These are phyloP conservation scores for Puccinia triticina DNA, from an alignment of 1,284 basidiomycete species.

Conservation along the genomic window DNA sequence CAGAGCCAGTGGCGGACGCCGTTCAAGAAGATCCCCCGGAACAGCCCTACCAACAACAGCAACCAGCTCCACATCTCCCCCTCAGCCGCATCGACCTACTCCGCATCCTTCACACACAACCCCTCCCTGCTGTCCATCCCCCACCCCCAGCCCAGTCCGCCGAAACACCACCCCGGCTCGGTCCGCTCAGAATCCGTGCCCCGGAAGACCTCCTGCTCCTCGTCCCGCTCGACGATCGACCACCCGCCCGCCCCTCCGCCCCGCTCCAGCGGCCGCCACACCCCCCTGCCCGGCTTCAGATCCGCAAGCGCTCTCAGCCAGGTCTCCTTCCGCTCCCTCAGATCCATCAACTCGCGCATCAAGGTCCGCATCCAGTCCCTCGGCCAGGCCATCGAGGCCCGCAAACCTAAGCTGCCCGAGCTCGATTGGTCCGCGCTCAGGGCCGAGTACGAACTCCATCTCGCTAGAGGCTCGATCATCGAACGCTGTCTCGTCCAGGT, in stretches of 20 bases:
- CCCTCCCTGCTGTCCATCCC: slow-evolving; percentile 27
- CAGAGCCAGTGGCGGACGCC: neutral
- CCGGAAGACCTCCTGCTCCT: neutral
- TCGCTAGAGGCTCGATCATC: slow-evolving; percentile 47
- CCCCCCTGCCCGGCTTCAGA: neutral
- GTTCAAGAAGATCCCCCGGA: slow-evolving; percentile 1
- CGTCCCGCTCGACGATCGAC: neutral
- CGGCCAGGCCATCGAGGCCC: neutral
- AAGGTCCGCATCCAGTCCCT: slow-evolving; percentile 14
- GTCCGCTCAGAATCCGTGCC: neutral
- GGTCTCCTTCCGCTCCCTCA: slow-evolving; percentile 40
- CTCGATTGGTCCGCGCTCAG: slow-evolving; percentile 38
- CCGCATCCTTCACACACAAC: slow-evolving; percentile 19
- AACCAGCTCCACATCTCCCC: neutral
- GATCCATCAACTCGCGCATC: slow-evolving; percentile 25
- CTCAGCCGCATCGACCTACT: neutral
- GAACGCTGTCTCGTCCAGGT: slow-evolving; percentile 48
- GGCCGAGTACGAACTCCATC: slow-evolving; percentile 37
- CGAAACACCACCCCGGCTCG: neutral
- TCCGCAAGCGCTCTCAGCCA: slow-evolving; percentile 38
- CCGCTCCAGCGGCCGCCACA: neutral
- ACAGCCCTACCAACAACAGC: neutral
- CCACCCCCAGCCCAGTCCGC: neutral
- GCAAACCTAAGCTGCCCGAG: neutral
- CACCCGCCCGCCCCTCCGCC: neutral